phyloP scores from a whole-genome alignment of 768 basidiomycete species.

The Paxillus rubicundulus region DNA sequence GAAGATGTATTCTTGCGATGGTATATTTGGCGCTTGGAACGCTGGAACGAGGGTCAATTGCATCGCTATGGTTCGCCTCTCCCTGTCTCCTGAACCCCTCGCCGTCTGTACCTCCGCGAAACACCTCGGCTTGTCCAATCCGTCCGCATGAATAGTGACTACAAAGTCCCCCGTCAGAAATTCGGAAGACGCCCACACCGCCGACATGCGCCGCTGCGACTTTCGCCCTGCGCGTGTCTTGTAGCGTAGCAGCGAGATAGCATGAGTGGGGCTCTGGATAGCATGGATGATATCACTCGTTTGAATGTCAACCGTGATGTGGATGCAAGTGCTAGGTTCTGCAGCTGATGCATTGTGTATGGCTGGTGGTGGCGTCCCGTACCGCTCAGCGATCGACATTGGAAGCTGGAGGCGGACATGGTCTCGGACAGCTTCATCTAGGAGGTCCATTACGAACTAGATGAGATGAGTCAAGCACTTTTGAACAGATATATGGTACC shows the following conservation, averaged over 20 bases:
- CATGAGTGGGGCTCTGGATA: conserved; percentile 46
- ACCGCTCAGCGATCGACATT: conserved; percentile 48
- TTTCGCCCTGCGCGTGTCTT: conserved; percentile 31
- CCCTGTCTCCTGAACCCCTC: conserved; percentile 1
- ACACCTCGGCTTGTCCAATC: conserved; percentile 53
- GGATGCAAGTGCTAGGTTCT: conserved; percentile 34
- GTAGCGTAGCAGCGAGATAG: conserved; percentile 34
- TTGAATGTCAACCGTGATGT: conserved; percentile 46
- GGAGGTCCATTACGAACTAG: conserved; percentile 53
- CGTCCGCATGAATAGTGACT: conserved; percentile 45
- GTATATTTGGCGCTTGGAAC: conserved; percentile 41
- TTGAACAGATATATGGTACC: conserved; percentile 7
- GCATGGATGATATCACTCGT: conserved; percentile 43
- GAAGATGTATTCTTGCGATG: conserved; percentile 57
- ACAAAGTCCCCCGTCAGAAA: conserved; percentile 53
- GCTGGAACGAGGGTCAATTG: conserved; percentile 56
- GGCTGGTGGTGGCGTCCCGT: conserved; percentile 44
- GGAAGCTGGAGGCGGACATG: conserved; percentile 57
- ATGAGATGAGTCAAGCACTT: not conserved
- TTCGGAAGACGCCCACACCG: conserved; percentile 37
- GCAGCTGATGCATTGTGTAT: conserved; percentile 33
- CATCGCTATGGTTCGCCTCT: conserved; percentile 41
- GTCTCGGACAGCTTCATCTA: conserved; percentile 47
- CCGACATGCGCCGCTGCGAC: conserved; percentile 42
- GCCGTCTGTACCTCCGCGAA: conserved; percentile 47